Evolutionary conservation across 345 rosid genomes (phyloP), one percentile per base, ranked within the genome.

Genomic region (Capsella bursapastoris): DNA sequence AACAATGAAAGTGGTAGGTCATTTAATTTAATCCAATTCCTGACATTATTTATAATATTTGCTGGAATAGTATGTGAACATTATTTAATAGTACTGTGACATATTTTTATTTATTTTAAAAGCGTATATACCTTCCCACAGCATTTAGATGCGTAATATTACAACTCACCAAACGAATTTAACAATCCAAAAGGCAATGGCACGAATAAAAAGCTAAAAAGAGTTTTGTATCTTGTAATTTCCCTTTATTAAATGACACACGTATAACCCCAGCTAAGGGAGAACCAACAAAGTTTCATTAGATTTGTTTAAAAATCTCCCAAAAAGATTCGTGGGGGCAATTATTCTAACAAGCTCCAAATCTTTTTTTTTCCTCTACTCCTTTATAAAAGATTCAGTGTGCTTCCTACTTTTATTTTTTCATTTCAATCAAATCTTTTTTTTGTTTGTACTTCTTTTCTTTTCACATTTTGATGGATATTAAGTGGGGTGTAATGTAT

Each of bases 371-470:
- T 44, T 52, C 41, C 38, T 59, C 15, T 43, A 43, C 50, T 53
- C 58, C 70, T 76, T 76, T 76, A 61, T 53, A 62, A 60, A 75
- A 68, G 56, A 68, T 68, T 75, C 35, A 52, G 49, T 70, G 74
- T 76, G 79, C 67, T 28, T 53, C 74, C 74, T 45, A 69, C 65
- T 69, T 76, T 75, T 18, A 18, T 18, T 22, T 22, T 40, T 76
- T 44, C 34, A 61, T 60, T 60, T 37, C 65, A 53, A 69, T 76
- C 79, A 69, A 22, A 43, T 25, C 27, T 32, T 16, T 75, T 52
- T 43, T 64, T 41, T 52, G 5, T 75, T 64, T 58, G 57, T 60
- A 53, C 70, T 53, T 61, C 57, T 66, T 22, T 22, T 51, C 70
- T 53, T 76, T 69, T 69, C 74, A 69, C 70, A 69, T 52, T 66